Evolutionary conservation across 2,329 filamentous ascomycete species (phyloP), one percentile per base, ranked within the genome.

Genomic region (Colletotrichum abscissum): DNA sequence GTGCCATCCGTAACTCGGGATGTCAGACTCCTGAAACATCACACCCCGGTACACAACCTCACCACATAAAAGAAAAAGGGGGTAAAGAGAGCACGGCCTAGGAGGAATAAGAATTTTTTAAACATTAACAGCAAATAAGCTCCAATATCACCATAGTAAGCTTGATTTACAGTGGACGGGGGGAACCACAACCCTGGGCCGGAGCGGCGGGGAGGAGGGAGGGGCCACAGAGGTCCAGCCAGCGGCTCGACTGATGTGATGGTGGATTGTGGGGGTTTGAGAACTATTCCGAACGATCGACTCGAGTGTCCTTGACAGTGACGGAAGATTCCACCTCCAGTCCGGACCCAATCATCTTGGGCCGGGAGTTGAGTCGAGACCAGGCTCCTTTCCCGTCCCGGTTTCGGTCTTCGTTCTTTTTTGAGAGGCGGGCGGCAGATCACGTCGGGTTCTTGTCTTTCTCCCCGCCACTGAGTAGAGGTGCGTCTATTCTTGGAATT

Each of bases 1-100:
- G 30, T 64, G 55, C 38, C 59, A 64, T 70, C 52, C 66, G 66
- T 58, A 63, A 64, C 65, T 12, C 14, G 46, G 14, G n/a, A 38
- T 12, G 22, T 28, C n/a, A 6, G 46, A 11, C 3, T n/a, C 30
- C 49, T 28, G 69, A 57, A 72, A 72, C 64, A 19, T 5, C n/a
- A 19, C 26, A 68, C 35, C 57, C 59, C 12, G 3, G 38, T 7
- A 42, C 22, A 6, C n/a, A 55, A 24, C 52, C 22, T 28, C 24
- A 19, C 42, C 1, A 49, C 7, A 19, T 6, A 9, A 3, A 49
- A 19, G 6, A 8, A n/a, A 49, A 49, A 49, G 42, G 42, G 42
- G 42, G 42, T 49, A 16, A 12, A 28, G 42, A 22, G 16, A 26
- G 38, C 14, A 42, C 38, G 38, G 38, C 14, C 38, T 42, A 42